Percentiles rank a stretch among this genome's conserved stretches.
These are phyloP conservation scores for Fusarium drepaniforme DNA, from an alignment of 2,329 filamentous ascomycete species.

Conservation along the genomic window DNA sequence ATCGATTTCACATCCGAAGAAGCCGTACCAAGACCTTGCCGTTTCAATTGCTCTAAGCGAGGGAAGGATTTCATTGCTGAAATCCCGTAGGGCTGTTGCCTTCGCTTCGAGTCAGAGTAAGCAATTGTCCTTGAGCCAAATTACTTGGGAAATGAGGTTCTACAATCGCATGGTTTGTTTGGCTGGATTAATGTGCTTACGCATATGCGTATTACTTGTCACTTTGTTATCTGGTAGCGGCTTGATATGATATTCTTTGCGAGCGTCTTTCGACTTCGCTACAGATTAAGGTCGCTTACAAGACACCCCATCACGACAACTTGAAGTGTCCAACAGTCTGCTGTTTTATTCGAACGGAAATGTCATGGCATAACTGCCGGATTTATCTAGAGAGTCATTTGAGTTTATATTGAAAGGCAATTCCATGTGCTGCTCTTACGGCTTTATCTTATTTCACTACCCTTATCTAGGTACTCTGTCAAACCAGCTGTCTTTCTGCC, in stretches of 20 bases:
- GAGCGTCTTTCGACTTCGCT: neutral
- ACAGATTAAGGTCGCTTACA: neutral
- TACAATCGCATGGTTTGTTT: neutral
- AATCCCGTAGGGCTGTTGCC: neutral
- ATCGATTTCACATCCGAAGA: constrained; percentile 9
- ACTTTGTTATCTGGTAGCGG: neutral
- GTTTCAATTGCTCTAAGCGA: neutral
- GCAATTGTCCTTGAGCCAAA: neutral
- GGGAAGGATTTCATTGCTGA: neutral
- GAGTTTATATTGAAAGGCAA: neutral
- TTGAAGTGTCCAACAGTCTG: neutral
- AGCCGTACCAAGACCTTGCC: neutral
- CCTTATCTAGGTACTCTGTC: too few relatives aligned
- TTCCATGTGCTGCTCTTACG: neutral
- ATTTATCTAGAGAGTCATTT: neutral
- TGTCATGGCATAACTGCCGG: neutral
- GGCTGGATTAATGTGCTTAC: neutral
- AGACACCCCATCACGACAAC: neutral
- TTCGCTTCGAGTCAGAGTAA: neutral
- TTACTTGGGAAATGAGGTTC: neutral
- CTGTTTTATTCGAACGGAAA: neutral
- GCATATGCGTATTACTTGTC: neutral
- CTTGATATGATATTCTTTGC: neutral
- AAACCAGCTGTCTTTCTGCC: too few relatives aligned
- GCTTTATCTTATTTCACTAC: too few relatives aligned